Base-by-base conservation (phyloP, 768 basidiomycete genomes). In the Leccinum sublutescens region DNA sequence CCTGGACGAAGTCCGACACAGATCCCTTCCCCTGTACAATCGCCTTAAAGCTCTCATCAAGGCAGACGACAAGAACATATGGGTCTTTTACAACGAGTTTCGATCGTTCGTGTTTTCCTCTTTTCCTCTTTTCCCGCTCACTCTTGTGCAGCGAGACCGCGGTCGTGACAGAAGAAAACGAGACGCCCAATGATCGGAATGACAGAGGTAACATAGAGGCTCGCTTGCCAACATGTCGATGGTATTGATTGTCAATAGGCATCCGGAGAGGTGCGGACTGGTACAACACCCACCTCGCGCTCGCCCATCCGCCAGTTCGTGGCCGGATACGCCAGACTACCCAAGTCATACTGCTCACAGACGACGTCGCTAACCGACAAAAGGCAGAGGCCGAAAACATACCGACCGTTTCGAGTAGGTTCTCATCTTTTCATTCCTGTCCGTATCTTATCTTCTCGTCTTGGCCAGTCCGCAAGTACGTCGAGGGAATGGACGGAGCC, bases 1-100 rank as follows among this genome's bases (percentile, higher is more conserved):
- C 2, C 79, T 98, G 54, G 92, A 97, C 64, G 97, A 99, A 84
- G 94, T 98, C 59, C 83, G 96, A 58, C 97, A 98, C 71, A 83
- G 97, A 19, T 94, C 91, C 1, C 76, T 98, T 25, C 96, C 96
- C 4, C 76, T 98, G 15, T 94, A 93, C 75, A 98, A 95, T 71
- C 88, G 95, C 33, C 80, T 99, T 62, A 95, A 92, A 66, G 84
- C 88, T 1, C 79, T 98, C 50, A 80, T 89, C 31, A 89, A 85
- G 62, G 84, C 86, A 64, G 96, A 98, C 58, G 93, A 93, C 61
- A 94, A 93, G 69, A 79, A 76, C n/a, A 81, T 88, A 10, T 92
- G 87, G 85, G 79, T 91, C 6, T 93, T 93, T 69, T 93, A 94
- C 70, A 92, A 95, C 67, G 92, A 94, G 68, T 93, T 86, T 69